Evolutionary conservation across 805 yeast species (phyloP), one percentile per base, ranked within the genome.

Genomic region (Lipomyces orientalis): DNA sequence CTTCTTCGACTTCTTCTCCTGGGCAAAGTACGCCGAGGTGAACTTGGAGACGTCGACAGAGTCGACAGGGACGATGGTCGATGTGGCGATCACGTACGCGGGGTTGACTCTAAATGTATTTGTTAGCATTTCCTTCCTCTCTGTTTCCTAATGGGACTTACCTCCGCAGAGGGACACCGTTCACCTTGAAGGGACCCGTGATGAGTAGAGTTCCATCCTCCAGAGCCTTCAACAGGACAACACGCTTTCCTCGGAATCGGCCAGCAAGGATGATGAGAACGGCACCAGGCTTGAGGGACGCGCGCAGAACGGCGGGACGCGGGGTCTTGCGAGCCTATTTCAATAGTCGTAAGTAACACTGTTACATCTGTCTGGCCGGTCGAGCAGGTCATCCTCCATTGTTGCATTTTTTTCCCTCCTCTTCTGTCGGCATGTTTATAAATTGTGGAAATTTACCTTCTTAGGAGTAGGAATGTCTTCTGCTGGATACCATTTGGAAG

Each of bases 161-260:
- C 88, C 98, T 91, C 90, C 98, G 93, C 83, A 94, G 88, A 83
- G 99, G 98, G 77, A 94, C 99, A 87, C 99, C 99, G 86, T 94
- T 94, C 80, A 94, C 91, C 89, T 95, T 94, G 97, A 94, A 95
- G 79, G 99, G 99, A 82, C 99, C 99, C 72, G 97, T 85, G 73
- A 94, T 97, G 81, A 94, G 90, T 79, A 94, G 86, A 75, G 98
- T 94, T 92, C 92, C 91, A 89, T 95, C 98, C 86, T 93, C 97
- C 81, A 95, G 88, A 84, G 90, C 85, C 90, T 94, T 94, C 83
- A 94, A 89, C 90, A 90, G 90, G 75, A 94, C 98, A 79, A 95
- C 99, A 87, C 98, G 93, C 91, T 94, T 95, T 84, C 99, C 99
- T 86, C 99, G 91, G 97, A 93, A 94, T 85, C 97, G 92, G 82